These are phyloP conservation scores for Eucalyptus marginata DNA, from an alignment of 345 rosid species.

Conservation along the genomic window DNA sequence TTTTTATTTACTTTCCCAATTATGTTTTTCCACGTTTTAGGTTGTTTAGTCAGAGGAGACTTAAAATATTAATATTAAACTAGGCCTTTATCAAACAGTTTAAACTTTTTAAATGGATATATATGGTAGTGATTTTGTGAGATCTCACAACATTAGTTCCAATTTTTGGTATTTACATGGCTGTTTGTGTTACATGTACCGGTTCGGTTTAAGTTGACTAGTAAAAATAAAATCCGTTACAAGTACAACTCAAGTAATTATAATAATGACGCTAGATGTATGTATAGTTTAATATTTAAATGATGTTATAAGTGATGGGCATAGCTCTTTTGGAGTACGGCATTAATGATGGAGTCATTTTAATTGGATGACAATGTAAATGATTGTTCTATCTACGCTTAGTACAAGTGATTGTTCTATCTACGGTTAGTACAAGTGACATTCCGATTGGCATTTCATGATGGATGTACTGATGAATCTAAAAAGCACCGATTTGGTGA, in stretches of 20 bases:
- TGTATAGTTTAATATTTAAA: not conserved
- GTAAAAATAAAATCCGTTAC: not conserved
- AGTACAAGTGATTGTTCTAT: not conserved
- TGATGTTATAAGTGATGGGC: not conserved
- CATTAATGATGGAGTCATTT: not conserved
- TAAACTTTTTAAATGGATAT: not conserved
- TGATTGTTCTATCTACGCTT: not conserved
- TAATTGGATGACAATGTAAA: not conserved
- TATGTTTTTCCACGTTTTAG: not conserved
- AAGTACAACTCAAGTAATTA: not conserved
- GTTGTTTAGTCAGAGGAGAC: not conserved
- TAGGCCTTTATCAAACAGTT: accelerated
- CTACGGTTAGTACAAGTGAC: not conserved
- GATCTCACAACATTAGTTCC: not conserved
- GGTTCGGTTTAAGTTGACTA: not conserved
- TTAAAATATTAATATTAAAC: not conserved
- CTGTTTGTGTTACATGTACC: not conserved
- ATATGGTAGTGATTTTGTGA: not conserved
- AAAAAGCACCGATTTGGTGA: not conserved
- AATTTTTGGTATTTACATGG: not conserved
- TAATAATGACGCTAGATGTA: not conserved
- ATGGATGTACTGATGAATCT: not conserved
- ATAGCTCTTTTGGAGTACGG: not conserved
- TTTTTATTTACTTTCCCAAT: not conserved
- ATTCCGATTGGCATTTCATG: not conserved